A percentile compares a stretch with the other conserved stretches of the same genome.
These are phyloP conservation scores for Stachybotrys elegans DNA, from an alignment of 2,329 filamentous ascomycete genomes.

Conservation along the genomic window DNA sequence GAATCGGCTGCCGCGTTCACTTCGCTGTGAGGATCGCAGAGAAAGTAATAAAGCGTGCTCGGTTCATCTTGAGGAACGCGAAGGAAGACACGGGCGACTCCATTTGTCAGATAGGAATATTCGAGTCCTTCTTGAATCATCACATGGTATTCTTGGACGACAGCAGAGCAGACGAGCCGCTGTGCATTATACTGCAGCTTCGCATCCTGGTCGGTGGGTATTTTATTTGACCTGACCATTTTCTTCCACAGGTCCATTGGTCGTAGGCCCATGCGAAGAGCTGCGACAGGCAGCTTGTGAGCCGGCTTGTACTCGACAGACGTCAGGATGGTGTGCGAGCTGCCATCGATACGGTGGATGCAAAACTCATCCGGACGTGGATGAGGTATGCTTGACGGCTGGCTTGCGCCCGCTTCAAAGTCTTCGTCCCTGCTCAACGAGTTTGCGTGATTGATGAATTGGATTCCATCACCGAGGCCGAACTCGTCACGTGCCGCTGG, in stretches of 20 bases:
- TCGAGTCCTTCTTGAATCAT: slow-evolving; percentile 6
- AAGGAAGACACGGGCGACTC: not conserved
- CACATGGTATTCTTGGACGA: slow-evolving; percentile 6
- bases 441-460: not conserved
- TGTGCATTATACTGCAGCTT: not conserved
- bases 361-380: not conserved
- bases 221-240: not conserved
- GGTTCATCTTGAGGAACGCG: not conserved
- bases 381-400: not conserved
- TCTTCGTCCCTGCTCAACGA: not conserved
- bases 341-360: not conserved
- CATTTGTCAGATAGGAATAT: slow-evolving; percentile 4
- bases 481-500: not conserved
- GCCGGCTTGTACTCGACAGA: not conserved
- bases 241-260: not conserved
- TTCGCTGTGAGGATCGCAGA: not conserved
- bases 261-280: not conserved
- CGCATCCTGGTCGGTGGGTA: not conserved
- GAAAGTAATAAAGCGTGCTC: not conserved
- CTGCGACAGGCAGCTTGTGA: not conserved
- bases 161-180: slow-evolving; percentile 4
- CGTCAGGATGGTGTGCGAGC: not conserved
- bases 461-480: not conserved
- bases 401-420: not conserved
- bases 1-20: not conserved